Evolutionary conservation across 2,329 filamentous ascomycete species (phyloP), one percentile per base, ranked within the genome.

Genomic region (Sclerotinia borealis): DNA sequence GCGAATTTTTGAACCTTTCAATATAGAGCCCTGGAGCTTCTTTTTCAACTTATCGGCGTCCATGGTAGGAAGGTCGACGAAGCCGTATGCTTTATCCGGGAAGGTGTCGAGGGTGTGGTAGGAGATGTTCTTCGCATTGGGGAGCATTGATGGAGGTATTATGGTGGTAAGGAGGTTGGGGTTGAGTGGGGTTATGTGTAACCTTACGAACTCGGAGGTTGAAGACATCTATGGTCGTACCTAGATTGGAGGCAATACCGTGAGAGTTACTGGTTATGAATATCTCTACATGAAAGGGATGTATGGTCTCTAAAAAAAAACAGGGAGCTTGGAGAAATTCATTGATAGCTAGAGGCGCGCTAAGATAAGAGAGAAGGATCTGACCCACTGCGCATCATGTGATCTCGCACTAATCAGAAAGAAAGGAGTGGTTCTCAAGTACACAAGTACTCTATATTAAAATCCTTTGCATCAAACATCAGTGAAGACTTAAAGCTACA

Each of bases 11-110:
- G 82, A 81, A 10, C 95, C 95, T 74, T 89, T 95, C 63, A 99
- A 78, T 29, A 91, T 89, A 2, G 89, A 85, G 37, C 93, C 93
- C 79, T 96, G 90, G 56, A 98, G 82, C 78, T 95, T 98, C 78
- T 89, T 93, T 78, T 88, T 92, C 61, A 98, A 77, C 76, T 92
- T 96, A n/a, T 93, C 89, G 11, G 93, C 95, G 68, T 96, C 92
- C 76, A 85, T 84, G 3, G 75, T 77, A 0, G 93, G 93, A 43
- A 99, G 78, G 52, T 96, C 92, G 65, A 98, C 81, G 77, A 90
- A 99, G 63, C 93, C 95, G 85, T 92, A 99, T 60, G 85, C 88
- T 74, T 86, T 89, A 68, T 99, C 95, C 17, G 93, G 93, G 67
- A 96, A 96, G 0, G 93, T 93, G 73, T 92, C 85, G 68, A 97